These are phyloP conservation scores for Calonectria multiphialidica DNA, from an alignment of 2,329 filamentous ascomycete genomes.

Conservation along the genomic window DNA sequence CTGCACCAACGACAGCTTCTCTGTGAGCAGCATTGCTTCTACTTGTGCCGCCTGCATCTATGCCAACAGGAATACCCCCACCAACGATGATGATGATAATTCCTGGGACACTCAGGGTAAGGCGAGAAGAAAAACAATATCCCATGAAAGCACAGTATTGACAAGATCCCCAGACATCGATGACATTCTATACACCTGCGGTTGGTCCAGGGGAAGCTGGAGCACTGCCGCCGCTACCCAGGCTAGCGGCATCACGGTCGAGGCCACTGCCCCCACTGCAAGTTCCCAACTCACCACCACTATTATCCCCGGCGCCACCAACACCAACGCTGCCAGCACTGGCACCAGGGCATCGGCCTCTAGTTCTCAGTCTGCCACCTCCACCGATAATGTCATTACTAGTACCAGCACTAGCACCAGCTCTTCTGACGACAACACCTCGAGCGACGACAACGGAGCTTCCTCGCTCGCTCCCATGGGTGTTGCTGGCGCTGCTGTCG, in stretches of 20 bases:
- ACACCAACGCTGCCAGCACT: conserved; percentile 8
- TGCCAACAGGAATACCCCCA: conserved; percentile 28
- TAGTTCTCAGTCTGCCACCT: not conserved
- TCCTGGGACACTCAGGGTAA: conserved; percentile 41
- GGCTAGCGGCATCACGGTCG: conserved; percentile 47
- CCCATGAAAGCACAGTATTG: not conserved
- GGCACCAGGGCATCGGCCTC: not conserved
- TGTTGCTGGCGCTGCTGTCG: conserved; percentile 26
- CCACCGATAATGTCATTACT: conserved; percentile 9
- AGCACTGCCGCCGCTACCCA: conserved; percentile 26
- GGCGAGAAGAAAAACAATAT: not conserved
- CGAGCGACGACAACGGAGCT: conserved; percentile 24
- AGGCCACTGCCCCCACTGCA: conserved; percentile 47
- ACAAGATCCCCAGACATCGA: conserved; percentile 45
- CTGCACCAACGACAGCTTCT: conserved; percentile 56
- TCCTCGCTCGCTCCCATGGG: conserved; percentile 30
- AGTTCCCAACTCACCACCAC: conserved; percentile 52
- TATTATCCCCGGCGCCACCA: conserved; percentile 37
- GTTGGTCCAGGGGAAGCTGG: conserved; percentile 45
- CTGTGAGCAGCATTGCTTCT: conserved; percentile 50
- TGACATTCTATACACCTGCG: conserved; percentile 50
- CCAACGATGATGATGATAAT: conserved; percentile 33
- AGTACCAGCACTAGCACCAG: conserved; percentile 22
- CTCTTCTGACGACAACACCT: conserved; percentile 6
- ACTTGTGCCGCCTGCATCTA: conserved; percentile 54